These are phyloP conservation scores for Groenewaldozyma sp. DNA, from an alignment of 1,139 yeast genomes.

Conservation along the genomic window DNA sequence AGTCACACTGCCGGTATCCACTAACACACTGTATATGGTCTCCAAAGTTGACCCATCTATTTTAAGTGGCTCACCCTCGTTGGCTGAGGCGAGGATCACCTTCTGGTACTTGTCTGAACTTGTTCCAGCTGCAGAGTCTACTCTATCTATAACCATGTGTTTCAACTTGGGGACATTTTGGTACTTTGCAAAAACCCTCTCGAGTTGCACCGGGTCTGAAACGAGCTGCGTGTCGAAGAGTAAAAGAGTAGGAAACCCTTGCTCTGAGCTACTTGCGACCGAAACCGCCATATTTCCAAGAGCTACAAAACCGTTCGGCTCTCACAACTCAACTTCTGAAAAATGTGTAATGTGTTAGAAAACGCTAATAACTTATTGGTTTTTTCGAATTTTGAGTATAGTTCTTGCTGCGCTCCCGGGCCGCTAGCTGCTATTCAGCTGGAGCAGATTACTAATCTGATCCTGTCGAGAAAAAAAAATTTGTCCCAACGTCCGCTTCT, in stretches of 20 bases:
- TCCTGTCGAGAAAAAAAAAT: too few relatives aligned
- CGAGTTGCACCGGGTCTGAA: slow-evolving; percentile 45
- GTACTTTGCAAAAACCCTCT: slow-evolving; percentile 30
- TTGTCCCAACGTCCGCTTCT: too few relatives aligned
- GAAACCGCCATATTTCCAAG: too few relatives aligned
- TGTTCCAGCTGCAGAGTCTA: slow-evolving; percentile 46
- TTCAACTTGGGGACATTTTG: slow-evolving; percentile 28
- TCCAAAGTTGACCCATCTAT: slow-evolving; percentile 40
- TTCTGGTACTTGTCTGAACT: slow-evolving; percentile 37
- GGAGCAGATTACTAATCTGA: too few relatives aligned
- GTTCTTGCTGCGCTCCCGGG: too few relatives aligned
- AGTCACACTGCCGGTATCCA: slow-evolving; percentile 39
- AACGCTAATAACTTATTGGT: too few relatives aligned
- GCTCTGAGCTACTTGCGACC: too few relatives aligned
- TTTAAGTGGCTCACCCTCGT: slow-evolving; percentile 29
- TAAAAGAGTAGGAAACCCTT: slow-evolving; percentile 39
- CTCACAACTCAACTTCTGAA: too few relatives aligned
- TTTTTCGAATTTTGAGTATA: too few relatives aligned
- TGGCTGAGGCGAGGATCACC: slow-evolving; percentile 43
- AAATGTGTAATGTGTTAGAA: too few relatives aligned
- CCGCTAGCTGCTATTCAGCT: too few relatives aligned
- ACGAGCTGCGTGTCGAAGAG: slow-evolving; percentile 69
- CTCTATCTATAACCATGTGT: slow-evolving; percentile 65
- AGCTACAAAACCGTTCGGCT: too few relatives aligned
- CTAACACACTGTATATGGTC: slow-evolving; percentile 35